phyloP scores from a whole-genome alignment of 2,329 filamentous ascomycete species.

The Neopestalotiopsis clavispora region DNA sequence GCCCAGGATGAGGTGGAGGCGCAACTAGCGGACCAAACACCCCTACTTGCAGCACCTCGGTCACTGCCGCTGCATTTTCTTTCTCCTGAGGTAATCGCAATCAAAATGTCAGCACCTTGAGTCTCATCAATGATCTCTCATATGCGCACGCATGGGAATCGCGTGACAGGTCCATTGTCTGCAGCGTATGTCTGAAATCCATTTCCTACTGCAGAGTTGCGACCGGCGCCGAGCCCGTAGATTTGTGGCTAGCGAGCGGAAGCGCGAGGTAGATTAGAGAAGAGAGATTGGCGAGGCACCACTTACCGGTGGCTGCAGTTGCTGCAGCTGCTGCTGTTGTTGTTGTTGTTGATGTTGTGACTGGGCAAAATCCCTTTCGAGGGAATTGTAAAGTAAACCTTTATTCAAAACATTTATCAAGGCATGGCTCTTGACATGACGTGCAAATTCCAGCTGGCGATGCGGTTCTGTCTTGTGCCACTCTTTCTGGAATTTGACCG shows the following conservation, averaged over 20 bases:
- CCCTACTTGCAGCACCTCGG: constrained; percentile 53
- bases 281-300: constrained; percentile 6
- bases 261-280: neutral
- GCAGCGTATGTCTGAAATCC: neutral
- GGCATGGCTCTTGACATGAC: constrained; percentile 68
- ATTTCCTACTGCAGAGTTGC: constrained; percentile 6
- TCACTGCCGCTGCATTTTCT: constrained; percentile 48
- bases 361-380: constrained; percentile 59
- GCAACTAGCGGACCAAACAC: constrained; percentile 62
- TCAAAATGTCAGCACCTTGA: constrained; percentile 42
- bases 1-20: constrained; percentile 29
- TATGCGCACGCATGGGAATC: constrained; percentile 18
- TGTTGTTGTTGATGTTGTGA: constrained; percentile 24
- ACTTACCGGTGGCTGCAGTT: constrained; percentile 46
- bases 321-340: neutral
- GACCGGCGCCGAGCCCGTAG: constrained; percentile 13
- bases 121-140: constrained; percentile 20
- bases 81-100: constrained; percentile 54
- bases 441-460: constrained; percentile 66
- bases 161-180: neutral
- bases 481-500: constrained; percentile 71
- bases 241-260: constrained; percentile 11
- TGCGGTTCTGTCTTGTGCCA: constrained; percentile 69
- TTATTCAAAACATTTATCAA: constrained; percentile 68
- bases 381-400: constrained; percentile 64